Conservation (phyloP, 306 rosid genomes). For the Malus fusca region DNA sequence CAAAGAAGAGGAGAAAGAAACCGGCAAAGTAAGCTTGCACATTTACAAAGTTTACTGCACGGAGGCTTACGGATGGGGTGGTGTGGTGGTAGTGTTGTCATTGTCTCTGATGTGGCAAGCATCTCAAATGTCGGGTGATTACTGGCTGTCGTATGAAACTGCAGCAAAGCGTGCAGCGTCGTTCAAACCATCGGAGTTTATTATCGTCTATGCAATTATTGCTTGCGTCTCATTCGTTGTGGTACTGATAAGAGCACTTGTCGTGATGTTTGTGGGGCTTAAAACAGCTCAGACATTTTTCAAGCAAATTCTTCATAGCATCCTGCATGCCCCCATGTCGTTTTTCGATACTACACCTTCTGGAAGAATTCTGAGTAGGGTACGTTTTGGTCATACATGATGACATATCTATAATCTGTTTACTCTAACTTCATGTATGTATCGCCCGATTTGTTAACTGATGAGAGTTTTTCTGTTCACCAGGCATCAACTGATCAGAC, state of each 20-base stretch:
- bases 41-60: constrained; percentile 80
- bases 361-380: constrained; percentile 90
- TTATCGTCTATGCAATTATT: constrained; percentile 48
- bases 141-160: constrained; percentile 92
- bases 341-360: constrained; percentile 98
- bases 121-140: constrained; percentile 63
- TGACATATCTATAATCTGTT: not conserved
- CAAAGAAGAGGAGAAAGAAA: constrained; percentile 89
- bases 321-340: constrained; percentile 95
- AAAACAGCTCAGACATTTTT: constrained; percentile 73
- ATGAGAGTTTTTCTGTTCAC: not conserved
- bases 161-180: constrained; percentile 45
- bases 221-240: constrained; percentile 35
- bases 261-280: constrained; percentile 52
- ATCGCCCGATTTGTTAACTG: not conserved
- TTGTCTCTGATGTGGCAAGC: constrained; percentile 72
- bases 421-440: not conserved
- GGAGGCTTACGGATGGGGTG: constrained; percentile 94
- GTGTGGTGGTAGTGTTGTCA: constrained; percentile 38
- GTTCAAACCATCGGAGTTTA: constrained; percentile 53
- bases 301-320: constrained; percentile 59
- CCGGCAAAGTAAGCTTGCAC: constrained; percentile 69
- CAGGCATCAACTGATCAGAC: constrained; percentile 97
- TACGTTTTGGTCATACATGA: constrained; percentile 18
- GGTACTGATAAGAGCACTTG: constrained; percentile 40